phyloP scores from a whole-genome alignment of 139 green algal species.

The Parachlorella kessleri region DNA sequence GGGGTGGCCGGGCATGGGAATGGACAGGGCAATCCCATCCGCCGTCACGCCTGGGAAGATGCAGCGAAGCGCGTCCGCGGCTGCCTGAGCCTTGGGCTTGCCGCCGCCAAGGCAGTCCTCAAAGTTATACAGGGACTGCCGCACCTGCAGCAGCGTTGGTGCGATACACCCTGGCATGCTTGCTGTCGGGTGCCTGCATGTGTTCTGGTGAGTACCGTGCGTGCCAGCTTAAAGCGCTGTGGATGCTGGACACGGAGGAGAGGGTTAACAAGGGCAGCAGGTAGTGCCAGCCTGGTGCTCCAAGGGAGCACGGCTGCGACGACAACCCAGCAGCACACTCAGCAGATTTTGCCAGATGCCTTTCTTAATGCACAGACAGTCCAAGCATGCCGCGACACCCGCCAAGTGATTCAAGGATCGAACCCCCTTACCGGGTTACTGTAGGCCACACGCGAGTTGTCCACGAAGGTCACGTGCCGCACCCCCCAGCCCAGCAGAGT shows the following conservation, averaged over 20 bases:
- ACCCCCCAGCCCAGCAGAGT: slow-evolving; percentile 93
- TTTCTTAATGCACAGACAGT: not conserved
- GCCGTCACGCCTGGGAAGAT: slow-evolving; percentile 73
- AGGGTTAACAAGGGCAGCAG: too few relatives aligned
- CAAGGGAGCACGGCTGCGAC: too few relatives aligned
- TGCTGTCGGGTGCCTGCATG: too few relatives aligned
- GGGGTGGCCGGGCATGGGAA: slow-evolving; percentile 94
- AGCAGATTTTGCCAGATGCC: too few relatives aligned
- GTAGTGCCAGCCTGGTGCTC: too few relatives aligned
- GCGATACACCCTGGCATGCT: too few relatives aligned
- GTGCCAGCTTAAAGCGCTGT: too few relatives aligned
- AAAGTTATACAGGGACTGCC: slow-evolving; percentile 91
- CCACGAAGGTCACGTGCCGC: slow-evolving; percentile 86
- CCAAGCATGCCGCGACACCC: too few relatives aligned
- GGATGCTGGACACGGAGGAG: too few relatives aligned
- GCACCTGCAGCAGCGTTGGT: slow-evolving; percentile 48
- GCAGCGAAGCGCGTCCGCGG: slow-evolving; percentile 72
- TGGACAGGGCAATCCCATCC: slow-evolving; percentile 56
- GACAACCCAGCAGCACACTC: too few relatives aligned
- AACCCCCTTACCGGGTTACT: slow-evolving; percentile 71
- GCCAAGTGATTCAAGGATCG: too few relatives aligned
- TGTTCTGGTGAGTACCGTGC: too few relatives aligned
- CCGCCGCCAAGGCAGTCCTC: slow-evolving; percentile 91
- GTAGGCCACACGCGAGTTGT: slow-evolving; percentile 82
- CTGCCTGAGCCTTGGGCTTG: slow-evolving; percentile 85